Conservation (phyloP, 495 filamentous ascomycete species). For the Penicillium parvum region DNA sequence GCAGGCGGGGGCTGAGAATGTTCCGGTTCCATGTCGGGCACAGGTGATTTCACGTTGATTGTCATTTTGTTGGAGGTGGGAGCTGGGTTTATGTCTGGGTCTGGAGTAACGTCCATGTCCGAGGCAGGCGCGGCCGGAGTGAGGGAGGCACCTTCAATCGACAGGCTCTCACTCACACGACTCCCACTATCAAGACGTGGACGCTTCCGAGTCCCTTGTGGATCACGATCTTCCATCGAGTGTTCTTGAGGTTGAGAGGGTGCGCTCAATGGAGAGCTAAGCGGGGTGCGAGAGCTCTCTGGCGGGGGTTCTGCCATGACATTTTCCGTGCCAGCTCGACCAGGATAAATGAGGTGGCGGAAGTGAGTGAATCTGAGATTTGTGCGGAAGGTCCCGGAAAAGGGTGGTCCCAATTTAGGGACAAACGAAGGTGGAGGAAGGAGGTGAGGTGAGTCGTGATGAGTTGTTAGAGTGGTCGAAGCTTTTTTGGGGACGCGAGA, state of each 20-base stretch:
- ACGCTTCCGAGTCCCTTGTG: slow-evolving; percentile 55
- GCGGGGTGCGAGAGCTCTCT: slow-evolving; percentile 47
- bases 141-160: slow-evolving; percentile 31
- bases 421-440: background rate
- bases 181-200: slow-evolving; percentile 58
- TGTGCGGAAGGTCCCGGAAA: no score
- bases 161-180: slow-evolving; percentile 42
- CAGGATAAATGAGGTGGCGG: slow-evolving; percentile 1
- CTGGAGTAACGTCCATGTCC: slow-evolving; percentile 29
- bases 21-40: slow-evolving; percentile 15
- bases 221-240: slow-evolving; percentile 54
- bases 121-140: slow-evolving; percentile 30
- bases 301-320: slow-evolving; percentile 49
- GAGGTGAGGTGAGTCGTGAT: background rate
- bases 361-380: background rate
- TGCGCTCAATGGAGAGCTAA: slow-evolving; percentile 32
- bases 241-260: slow-evolving; percentile 34
- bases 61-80: slow-evolving; percentile 50
- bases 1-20: slow-evolving; percentile 11
- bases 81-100: no score
- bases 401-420: background rate
- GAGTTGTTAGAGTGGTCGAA: slow-evolving; percentile 13
- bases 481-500: slow-evolving; percentile 27
- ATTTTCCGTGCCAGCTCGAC: slow-evolving; percentile 27
- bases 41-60: slow-evolving; percentile 50